phyloP scores from a whole-genome alignment of 2,329 filamentous ascomycete species.

The Phaeosphaeria sp. region DNA sequence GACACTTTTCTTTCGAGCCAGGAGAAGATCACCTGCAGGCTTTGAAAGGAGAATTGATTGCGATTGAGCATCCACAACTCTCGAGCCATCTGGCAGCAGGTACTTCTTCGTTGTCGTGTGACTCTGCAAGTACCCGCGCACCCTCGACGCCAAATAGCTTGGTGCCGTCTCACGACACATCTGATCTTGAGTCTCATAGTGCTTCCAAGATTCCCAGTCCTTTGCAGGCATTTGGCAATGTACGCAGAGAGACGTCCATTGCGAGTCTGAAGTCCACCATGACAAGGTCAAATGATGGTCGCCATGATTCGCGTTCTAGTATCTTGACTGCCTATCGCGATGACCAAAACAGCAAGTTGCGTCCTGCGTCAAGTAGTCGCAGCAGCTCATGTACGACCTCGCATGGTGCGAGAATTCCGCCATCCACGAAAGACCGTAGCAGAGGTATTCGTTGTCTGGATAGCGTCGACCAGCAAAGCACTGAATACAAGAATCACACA shows the following conservation, averaged over 20 bases:
- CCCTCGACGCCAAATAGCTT: not conserved
- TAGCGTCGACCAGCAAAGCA: constrained; percentile 23
- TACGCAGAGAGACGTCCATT: constrained; percentile 47
- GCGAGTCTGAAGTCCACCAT: constrained; percentile 47
- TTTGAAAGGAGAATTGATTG: constrained; percentile 18
- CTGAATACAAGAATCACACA: constrained; percentile 18
- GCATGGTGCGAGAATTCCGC: constrained; percentile 11
- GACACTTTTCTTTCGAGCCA: constrained; percentile 53
- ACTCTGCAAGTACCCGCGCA: not conserved
- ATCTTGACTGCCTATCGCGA: constrained; percentile 37
- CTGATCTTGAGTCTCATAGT: constrained; percentile 20
- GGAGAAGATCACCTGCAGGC: constrained; percentile 47
- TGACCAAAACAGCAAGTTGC: constrained; percentile 18
- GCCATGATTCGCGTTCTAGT: constrained; percentile 38
- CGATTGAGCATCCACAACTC: constrained; percentile 8
- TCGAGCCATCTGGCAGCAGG: constrained; percentile 10
- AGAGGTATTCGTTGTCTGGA: constrained; percentile 27
- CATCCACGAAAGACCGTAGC: constrained; percentile 19
- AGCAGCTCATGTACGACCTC: constrained; percentile 25
- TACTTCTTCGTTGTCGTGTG: constrained; percentile 2
- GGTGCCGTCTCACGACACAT: constrained; percentile 2
- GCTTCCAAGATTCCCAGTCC: constrained; percentile 54
- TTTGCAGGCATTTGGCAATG: constrained; percentile 42
- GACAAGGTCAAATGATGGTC: constrained; percentile 22
- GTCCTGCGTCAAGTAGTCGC: constrained; percentile 18